Evolutionary conservation across 495 filamentous ascomycete species (phyloP).

Genomic region (Tuber magnatum): DNA sequence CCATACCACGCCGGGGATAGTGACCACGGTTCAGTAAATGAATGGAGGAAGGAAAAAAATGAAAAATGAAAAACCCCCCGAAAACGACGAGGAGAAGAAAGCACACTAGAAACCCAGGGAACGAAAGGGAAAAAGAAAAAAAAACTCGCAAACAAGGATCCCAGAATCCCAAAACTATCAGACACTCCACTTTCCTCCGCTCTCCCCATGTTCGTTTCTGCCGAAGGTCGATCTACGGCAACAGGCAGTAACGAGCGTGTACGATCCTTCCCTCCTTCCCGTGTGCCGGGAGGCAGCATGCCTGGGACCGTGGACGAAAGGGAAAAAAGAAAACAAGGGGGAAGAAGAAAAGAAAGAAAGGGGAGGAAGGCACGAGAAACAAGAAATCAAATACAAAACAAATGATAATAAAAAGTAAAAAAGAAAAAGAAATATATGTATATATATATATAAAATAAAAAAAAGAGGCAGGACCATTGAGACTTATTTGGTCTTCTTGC

Average conservation of each 20-base stretch:
- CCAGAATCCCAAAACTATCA: background rate
- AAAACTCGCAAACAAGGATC: background rate
- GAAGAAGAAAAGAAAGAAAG: conserved; percentile 8
- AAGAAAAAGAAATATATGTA: no score
- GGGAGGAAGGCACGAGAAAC: background rate
- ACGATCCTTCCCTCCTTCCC: conserved; percentile 1
- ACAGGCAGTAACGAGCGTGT: background rate
- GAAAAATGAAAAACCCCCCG: background rate
- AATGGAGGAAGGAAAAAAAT: background rate
- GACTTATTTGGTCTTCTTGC: background rate
- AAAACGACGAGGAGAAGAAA: background rate
- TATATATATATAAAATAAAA: no score
- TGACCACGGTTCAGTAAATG: background rate
- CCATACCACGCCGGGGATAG: background rate
- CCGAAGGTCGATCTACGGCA: background rate
- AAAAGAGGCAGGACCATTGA: background rate
- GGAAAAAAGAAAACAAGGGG: background rate
- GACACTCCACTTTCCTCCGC: background rate
- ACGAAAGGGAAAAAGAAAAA: background rate
- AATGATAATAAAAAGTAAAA: no score
- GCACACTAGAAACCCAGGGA: background rate
- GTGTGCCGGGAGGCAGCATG: background rate
- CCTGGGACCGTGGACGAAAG: background rate
- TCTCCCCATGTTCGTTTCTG: background rate
- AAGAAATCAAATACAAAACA: background rate